A percentile compares a stretch with the other conserved stretches of the same genome.
Conservation (phyloP, 2,329 filamentous ascomycete genomes). For the Fusarium bulbicola region DNA sequence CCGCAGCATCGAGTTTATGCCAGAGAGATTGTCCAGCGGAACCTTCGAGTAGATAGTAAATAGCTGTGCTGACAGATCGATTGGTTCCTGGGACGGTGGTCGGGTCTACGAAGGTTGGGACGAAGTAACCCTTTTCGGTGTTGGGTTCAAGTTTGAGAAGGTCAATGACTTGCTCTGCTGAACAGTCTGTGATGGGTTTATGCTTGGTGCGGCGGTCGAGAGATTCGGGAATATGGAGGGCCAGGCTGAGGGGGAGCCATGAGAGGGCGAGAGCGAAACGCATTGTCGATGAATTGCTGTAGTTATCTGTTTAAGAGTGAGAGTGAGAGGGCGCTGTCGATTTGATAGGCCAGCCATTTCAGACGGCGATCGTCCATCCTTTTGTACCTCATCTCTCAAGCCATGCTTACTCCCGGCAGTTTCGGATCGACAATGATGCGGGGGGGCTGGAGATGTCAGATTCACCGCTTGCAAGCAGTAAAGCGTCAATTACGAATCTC, state of each 20-base stretch:
- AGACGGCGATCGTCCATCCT: background rate
- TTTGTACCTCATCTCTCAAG: background rate
- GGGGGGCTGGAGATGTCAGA: constrained; percentile 8
- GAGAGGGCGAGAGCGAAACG: background rate
- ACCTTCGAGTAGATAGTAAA: constrained; percentile 63
- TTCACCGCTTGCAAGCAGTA: background rate
- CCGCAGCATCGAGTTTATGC: constrained; percentile 59
- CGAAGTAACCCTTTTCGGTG: constrained; percentile 59
- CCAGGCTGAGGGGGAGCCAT: constrained; percentile 4
- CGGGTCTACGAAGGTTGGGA: constrained; percentile 57
- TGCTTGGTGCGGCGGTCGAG: background rate
- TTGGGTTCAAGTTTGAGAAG: constrained; percentile 55
- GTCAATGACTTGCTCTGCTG: constrained; percentile 55
- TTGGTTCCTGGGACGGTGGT: constrained; percentile 32
- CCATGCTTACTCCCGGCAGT: background rate
- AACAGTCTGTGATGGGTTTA: background rate
- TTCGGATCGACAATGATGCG: constrained; percentile 3
- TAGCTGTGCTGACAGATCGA: constrained; percentile 58
- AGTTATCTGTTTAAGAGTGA: too few species aligned
- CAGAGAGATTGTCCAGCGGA: constrained; percentile 54
- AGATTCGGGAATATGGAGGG: background rate
- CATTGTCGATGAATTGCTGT: background rate
- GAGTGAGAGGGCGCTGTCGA: fast-evolving
- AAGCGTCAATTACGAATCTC: background rate
- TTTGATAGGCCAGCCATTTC: background rate